Evolutionary conservation across 2,329 filamentous ascomycete genomes (phyloP), one percentile per base, ranked within the genome.

Genomic region (Fusarium sp.): DNA sequence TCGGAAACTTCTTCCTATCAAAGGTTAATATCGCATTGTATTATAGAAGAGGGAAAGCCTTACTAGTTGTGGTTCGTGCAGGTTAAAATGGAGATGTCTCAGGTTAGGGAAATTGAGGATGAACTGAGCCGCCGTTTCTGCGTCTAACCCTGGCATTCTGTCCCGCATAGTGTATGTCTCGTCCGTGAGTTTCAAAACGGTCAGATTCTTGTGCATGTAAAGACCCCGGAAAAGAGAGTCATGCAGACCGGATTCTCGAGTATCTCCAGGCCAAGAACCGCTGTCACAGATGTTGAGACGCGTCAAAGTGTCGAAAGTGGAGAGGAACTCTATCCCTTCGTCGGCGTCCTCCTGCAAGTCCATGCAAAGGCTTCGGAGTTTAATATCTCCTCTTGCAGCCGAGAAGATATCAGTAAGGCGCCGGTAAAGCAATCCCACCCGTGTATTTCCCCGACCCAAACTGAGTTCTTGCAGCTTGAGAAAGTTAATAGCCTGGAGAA

Each of bases 291-390:
- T 15, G 10, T 46, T 25, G 7, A 75, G 46, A 11, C 22, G 46
- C 3, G 53, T 58, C 25, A 75, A 42, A 1, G 59, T 67, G 24
- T 67, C 38, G 6, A 75, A 75, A 15, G 70, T 65, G 14, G 63
- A 63, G 5, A 75, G 38, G 11, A 74, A 72, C 10, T 32, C 42
- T 11, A 52, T 61, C n/a, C 52, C 53, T 6, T 29, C 49, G 14
- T 63, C 30, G 3, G 57, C 63, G 1, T 38, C 18, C 12, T 20
- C 20, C 22, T 16, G 6, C 42, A 71, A 50, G 3, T 63, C 6
- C 4, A 75, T 3, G 2, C 15, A 25, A 11, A 75, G 18, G 2
- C 1, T 50, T 25, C 57, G 55, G 11, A 75, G 40, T 9, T 38
- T 59, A 2, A 75, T 55, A 2, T 43, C 30, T 8, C 15, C 11